Conservation (phyloP, 2,329 filamentous ascomycete species). For the Fusarium sp. region DNA sequence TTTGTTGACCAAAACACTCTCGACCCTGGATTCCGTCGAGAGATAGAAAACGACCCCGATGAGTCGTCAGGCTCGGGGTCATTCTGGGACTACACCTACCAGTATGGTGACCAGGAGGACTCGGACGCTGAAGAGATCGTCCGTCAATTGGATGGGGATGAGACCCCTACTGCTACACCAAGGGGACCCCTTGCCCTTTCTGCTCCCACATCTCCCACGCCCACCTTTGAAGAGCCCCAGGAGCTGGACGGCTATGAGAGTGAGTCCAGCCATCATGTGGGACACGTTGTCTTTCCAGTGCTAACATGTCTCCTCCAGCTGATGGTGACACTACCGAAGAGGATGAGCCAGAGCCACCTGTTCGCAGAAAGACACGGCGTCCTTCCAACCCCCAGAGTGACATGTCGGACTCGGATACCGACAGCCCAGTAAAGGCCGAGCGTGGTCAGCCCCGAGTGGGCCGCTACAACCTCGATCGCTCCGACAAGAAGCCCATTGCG, state of each 20-base stretch:
- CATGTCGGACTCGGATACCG: constrained; percentile 63
- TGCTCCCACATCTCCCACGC: constrained; percentile 39
- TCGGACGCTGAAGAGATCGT: constrained; percentile 58
- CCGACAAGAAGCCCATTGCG: constrained; percentile 68
- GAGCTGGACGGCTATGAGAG: constrained; percentile 70
- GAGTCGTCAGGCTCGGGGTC: constrained; percentile 68
- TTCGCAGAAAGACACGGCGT: constrained; percentile 61
- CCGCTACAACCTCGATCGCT: constrained; percentile 65
- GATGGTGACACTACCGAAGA: constrained; percentile 74
- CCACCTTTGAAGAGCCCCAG: constrained; percentile 49
- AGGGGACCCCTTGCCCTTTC: constrained; percentile 46
- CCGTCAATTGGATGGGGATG: constrained; percentile 53
- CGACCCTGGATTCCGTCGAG: constrained; percentile 77
- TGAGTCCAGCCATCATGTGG: constrained; percentile 56
- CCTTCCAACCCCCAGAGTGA: constrained; percentile 53
- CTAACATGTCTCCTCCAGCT: constrained; percentile 59
- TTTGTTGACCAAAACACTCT: constrained; percentile 81
- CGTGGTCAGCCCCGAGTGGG: constrained; percentile 66
- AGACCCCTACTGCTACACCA: constrained; percentile 58
- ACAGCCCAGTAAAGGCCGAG: constrained; percentile 58
- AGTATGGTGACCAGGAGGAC: constrained; percentile 54
- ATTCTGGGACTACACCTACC: constrained; percentile 72
- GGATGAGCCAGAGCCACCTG: constrained; percentile 63
- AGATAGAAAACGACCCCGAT: constrained; percentile 77
- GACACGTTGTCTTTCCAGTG: constrained; percentile 33